Evolutionary conservation across 192 early-diverging fungal genomes (phyloP), one percentile per base, ranked within the genome.

Genomic region (Mortierella claussenii): DNA sequence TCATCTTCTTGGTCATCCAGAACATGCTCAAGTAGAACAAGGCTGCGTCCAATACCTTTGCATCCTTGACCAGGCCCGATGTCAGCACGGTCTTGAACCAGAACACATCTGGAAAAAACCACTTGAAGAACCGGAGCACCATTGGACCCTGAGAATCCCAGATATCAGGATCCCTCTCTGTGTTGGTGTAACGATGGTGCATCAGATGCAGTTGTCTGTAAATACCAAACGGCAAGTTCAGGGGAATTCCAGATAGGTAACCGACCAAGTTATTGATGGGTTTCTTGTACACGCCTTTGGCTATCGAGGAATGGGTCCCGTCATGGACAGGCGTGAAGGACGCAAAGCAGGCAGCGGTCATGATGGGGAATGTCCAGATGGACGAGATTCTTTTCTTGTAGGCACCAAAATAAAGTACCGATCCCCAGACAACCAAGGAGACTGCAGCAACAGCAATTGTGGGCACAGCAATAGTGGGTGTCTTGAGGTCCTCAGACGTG

Each of bases 321-420:
- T 73, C 69, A 32, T 73, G 69, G 2, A 73, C 55, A 6, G 69
- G 69, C n/a, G 69, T 73, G 31, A 73, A 73, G 11, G 47, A n/a
- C 20, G 69, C 69, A 58, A 73, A 73, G 48, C 45, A 57, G 21
- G 69, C 69, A 0, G 61, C 60, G 1, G 69, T 65, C 69, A 73
- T 73, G 26, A 65, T 2, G 1, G 69, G 69, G 55, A 73, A 73
- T 11, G 60, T 52, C 43, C 52, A 4, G 21, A 73, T 13, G 4
- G 69, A 34, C 10, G 69, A 73, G 28, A 73, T 20, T 48, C 56
- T 63, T 26, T 36, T 61, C 55, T 73, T 73, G 55, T 73, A 30
- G 27, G 69, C 69, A 21, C 69, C 69, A 2, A 28, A 62, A 30
- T 73, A 73, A 30, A 73, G 32, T 10, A 73, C 12, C 11, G 60